These are phyloP conservation scores for Chlorella sp. DNA, from an alignment of 139 green algal genomes.

Conservation along the genomic window DNA sequence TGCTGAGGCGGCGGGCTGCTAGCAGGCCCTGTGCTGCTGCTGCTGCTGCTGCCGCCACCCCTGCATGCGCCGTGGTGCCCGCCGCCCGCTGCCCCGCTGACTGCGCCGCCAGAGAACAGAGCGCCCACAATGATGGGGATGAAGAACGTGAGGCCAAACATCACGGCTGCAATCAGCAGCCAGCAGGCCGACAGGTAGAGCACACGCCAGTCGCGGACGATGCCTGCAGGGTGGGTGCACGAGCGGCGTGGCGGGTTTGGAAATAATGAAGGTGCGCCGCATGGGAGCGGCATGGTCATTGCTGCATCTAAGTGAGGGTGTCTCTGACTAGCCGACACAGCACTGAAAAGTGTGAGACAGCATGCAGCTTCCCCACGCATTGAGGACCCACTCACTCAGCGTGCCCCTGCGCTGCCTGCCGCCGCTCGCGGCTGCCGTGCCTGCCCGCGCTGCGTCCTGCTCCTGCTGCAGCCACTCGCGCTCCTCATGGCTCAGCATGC, in stretches of 20 bases:
- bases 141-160: constrained; percentile 48
- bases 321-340: too few relatives aligned
- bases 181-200: constrained; percentile 37
- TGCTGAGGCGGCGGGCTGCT: background rate
- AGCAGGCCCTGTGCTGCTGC: background rate
- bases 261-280: too few relatives aligned
- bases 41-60: background rate
- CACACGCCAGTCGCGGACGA: constrained; percentile 48
- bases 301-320: too few relatives aligned
- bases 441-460: constrained; percentile 4
- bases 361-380: too few relatives aligned
- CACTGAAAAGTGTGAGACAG: too few relatives aligned
- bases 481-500: constrained; percentile 62
- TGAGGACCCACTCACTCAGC: background rate
- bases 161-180: constrained; percentile 43
- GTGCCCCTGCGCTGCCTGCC: background rate
- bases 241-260: too few relatives aligned
- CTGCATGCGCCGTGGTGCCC: constrained; percentile 17
- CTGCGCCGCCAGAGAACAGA: constrained; percentile 16
- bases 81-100: background rate
- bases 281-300: too few relatives aligned
- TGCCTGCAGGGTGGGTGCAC: background rate
- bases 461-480: constrained; percentile 38
- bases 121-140: constrained; percentile 37
- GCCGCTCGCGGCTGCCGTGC: background rate